A percentile compares a stretch with the other conserved stretches of the same genome.
phyloP scores from a whole-genome alignment of 2,329 filamentous ascomycete species.

The Hymenoscyphus occultus region DNA sequence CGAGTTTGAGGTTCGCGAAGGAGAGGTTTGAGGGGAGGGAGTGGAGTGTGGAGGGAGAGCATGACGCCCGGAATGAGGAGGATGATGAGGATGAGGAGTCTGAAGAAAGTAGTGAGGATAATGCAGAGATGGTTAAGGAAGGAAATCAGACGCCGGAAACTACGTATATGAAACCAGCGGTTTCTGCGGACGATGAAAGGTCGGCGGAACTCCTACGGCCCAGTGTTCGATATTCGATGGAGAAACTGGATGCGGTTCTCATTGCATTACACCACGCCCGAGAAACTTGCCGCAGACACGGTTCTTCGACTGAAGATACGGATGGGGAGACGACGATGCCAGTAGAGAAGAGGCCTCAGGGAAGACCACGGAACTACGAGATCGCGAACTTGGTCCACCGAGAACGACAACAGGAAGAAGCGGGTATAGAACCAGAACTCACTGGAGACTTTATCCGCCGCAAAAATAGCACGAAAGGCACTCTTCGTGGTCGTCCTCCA shows the following conservation, averaged over 20 bases:
- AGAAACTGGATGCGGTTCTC: conserved; percentile 67
- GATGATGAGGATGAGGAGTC: conserved; percentile 4
- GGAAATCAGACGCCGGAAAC: not conserved
- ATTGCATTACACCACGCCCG: conserved; percentile 66
- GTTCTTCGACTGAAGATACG: conserved; percentile 31
- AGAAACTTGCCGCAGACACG: conserved; percentile 45
- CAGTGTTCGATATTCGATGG: conserved; percentile 66
- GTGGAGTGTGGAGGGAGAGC: conserved; percentile 31
- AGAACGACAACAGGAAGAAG: not conserved
- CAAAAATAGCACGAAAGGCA: conserved; percentile 20
- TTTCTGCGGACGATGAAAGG: conserved; percentile 68
- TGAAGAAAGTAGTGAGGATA: not conserved
- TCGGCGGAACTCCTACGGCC: conserved; percentile 65
- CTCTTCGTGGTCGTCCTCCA: conserved; percentile 27
- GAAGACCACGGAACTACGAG: conserved; percentile 29
- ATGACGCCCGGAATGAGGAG: conserved; percentile 10
- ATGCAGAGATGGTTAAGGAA: conserved; percentile 13
- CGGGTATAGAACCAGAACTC: conserved; percentile 7
- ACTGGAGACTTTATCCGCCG: conserved; percentile 15
- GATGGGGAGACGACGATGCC: conserved; percentile 31
- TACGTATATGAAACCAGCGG: conserved; percentile 42
- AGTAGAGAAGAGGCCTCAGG: conserved; percentile 18
- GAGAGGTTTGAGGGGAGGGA: conserved; percentile 52
- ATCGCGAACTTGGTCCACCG: conserved; percentile 20
- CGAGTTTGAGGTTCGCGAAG: conserved; percentile 65